A percentile compares a stretch with the other conserved stretches of the same genome.
Conservation (phyloP, 441 rosid genomes). For the Gossypium davidsonii region DNA sequence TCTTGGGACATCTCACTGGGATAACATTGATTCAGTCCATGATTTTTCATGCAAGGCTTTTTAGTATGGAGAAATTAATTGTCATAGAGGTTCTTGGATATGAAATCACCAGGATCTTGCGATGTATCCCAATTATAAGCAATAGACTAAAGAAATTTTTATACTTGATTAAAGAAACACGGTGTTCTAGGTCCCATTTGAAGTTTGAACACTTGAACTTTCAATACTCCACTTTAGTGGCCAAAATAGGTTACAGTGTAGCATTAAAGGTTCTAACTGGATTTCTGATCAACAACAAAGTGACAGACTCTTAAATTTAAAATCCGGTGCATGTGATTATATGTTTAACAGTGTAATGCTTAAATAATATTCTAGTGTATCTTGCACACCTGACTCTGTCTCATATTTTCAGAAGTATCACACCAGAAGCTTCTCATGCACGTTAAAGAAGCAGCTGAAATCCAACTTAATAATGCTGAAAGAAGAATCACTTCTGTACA, state of each 20-base stretch:
- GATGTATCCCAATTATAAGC: neutral
- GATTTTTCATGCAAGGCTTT: neutral
- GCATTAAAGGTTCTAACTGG: neutral
- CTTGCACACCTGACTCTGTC: neutral
- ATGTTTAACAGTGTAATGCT: neutral
- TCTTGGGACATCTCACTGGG: neutral
- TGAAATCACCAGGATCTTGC: neutral
- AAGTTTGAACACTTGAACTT: neutral
- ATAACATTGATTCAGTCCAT: neutral
- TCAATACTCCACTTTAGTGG: neutral
- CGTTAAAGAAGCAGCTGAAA: conserved; percentile 56
- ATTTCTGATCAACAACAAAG: neutral
- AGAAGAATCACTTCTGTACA: conserved; percentile 53
- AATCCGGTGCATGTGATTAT: neutral
- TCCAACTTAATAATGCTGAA: conserved; percentile 52
- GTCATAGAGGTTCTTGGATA: neutral
- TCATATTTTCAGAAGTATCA: conserved; percentile 45
- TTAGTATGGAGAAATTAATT: neutral
- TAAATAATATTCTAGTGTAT: neutral
- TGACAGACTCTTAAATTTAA: neutral
- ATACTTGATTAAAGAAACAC: neutral
- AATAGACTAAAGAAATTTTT: neutral
- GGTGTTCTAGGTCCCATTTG: neutral
- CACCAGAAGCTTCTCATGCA: conserved; percentile 57
- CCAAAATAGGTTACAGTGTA: neutral